Conservation (phyloP, 164 flowering plant genomes). For the Tetrastigma voinierianum region DNA sequence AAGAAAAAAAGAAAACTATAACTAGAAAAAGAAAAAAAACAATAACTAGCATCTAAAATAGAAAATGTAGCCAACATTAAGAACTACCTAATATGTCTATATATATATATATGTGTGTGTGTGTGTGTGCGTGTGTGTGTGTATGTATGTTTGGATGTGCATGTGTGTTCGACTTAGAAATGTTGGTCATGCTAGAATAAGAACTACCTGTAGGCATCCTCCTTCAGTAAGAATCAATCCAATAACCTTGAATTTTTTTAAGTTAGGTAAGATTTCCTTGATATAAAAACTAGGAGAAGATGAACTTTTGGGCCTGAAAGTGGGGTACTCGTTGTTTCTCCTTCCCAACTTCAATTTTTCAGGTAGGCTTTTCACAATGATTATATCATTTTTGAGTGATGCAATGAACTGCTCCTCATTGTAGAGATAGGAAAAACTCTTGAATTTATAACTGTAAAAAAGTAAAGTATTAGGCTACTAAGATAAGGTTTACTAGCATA, state of each 20-base stretch:
- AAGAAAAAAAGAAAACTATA: too few relatives aligned
- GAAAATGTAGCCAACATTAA: too few relatives aligned
- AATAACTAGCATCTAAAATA: background rate
- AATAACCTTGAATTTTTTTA: constrained; percentile 71
- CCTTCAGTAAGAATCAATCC: constrained; percentile 60
- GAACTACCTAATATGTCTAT: too few relatives aligned
- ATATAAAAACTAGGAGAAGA: constrained; percentile 68
- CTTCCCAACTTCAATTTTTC: constrained; percentile 61
- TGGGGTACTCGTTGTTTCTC: constrained; percentile 59
- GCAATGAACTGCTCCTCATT: constrained; percentile 88
- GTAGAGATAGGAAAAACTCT: constrained; percentile 90
- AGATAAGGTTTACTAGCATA: background rate
- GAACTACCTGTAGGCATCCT: too few relatives aligned
- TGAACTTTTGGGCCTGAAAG: constrained; percentile 66
- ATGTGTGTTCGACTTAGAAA: too few relatives aligned
- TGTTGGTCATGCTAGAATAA: too few relatives aligned
- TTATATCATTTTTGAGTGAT: constrained; percentile 73
- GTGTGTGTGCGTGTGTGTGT: too few relatives aligned
- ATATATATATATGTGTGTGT: too few relatives aligned
- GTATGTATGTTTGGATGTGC: too few relatives aligned
- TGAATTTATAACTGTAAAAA: constrained; percentile 66
- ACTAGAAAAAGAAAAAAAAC: too few relatives aligned
- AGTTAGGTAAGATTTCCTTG: constrained; percentile 60
- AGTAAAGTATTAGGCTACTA: background rate
- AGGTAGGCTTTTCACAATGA: constrained; percentile 71